These are phyloP conservation scores for Allium sativum DNA, from an alignment of 106 monocot genomes.

Conservation along the genomic window DNA sequence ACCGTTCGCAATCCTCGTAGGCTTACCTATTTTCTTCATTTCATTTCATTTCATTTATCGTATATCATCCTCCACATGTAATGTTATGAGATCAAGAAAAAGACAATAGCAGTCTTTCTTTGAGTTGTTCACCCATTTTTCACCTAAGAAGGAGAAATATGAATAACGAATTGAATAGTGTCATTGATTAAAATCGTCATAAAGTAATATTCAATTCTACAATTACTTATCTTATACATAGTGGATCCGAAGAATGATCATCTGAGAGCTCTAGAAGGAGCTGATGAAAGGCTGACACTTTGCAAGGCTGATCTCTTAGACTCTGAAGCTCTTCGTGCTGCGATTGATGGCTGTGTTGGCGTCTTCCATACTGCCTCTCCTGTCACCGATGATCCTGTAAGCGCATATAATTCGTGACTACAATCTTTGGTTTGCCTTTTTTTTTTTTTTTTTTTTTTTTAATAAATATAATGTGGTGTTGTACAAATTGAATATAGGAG, in stretches of 20 bases:
- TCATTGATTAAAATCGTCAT: too few species aligned
- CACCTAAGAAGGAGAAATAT: not conserved
- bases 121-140: not conserved
- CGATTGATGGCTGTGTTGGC: constrained; percentile 61
- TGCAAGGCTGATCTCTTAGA: constrained; percentile 66
- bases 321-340: constrained; percentile 30
- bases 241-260: constrained; percentile 72
- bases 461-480: not conserved
- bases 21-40: not conserved
- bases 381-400: constrained; percentile 75
- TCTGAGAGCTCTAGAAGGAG: constrained; percentile 49
- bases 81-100: too few species aligned
- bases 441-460: not conserved
- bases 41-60: not conserved
- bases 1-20: constrained; percentile 16
- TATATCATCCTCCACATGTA: not conserved
- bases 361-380: constrained; percentile 89
- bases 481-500: constrained; percentile 24
- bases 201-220: too few species aligned
- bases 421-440: not conserved
- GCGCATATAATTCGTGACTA: not conserved
- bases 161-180: not conserved
- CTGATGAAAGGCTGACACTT: constrained; percentile 52
- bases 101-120: too few species aligned
- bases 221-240: not conserved